Percentiles rank a stretch among this genome's conserved stretches.
Conservation (phyloP, 495 filamentous ascomycete species). For the Geoglossum glabrum region DNA sequence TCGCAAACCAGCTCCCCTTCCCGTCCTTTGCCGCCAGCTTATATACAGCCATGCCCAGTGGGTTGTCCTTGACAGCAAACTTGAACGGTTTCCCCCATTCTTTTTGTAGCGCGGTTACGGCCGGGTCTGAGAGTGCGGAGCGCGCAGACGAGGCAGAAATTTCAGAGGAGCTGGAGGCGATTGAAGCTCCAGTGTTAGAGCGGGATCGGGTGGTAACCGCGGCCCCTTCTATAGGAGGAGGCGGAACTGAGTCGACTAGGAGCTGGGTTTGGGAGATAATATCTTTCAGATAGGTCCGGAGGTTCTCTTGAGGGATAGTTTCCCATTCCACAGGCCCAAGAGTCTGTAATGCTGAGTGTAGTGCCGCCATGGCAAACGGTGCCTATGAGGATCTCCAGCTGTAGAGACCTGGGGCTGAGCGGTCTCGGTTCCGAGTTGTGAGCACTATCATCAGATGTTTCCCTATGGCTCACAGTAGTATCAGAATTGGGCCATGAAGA, state of each 20-base stretch:
- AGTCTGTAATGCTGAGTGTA: conserved; percentile 54
- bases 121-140: conserved; percentile 25
- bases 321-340: conserved; percentile 54
- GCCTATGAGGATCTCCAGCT: too few relatives aligned
- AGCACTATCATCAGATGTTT: too few relatives aligned
- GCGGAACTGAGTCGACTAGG: conserved; percentile 57
- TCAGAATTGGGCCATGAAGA: too few relatives aligned
- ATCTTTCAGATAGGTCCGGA: conserved; percentile 33
- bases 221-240: conserved; percentile 26
- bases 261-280: conserved; percentile 44
- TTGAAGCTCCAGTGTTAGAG: conserved; percentile 20
- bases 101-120: conserved; percentile 37
- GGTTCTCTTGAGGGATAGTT: conserved; percentile 31
- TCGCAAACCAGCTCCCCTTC: conserved; percentile 73
- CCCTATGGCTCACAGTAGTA: too few relatives aligned
- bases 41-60: conserved; percentile 54
- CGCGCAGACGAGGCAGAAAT: conserved; percentile 32
- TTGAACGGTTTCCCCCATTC: conserved; percentile 78
- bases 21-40: conserved; percentile 63
- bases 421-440: too few relatives aligned
- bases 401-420: too few relatives aligned
- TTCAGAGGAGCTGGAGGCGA: conserved; percentile 21
- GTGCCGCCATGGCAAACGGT: conserved; percentile 28
- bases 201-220: conserved; percentile 16
- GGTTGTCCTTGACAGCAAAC: conserved; percentile 48